Base-by-base conservation (phyloP, 768 basidiomycete species). In the Tremella mesenterica region DNA sequence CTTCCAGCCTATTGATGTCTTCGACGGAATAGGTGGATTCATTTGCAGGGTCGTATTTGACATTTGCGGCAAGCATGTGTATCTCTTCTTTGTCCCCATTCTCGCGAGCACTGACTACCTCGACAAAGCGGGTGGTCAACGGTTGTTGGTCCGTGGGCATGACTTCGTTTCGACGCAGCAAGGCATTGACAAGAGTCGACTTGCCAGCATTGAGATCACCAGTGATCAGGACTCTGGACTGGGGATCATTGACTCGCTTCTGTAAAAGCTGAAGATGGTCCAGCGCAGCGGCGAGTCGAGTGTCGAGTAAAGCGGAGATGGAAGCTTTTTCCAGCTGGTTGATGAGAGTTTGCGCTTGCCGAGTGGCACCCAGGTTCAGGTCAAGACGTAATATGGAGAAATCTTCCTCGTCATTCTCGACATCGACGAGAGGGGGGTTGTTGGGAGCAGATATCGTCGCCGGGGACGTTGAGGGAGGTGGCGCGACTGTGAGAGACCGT, bases 81-180 rank as follows among this genome's bases (percentile, higher is more conserved):
- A 70, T 67, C 47, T 68, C 64, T 51, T 68, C 67, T 53, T 46
- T 49, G n/a, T 54, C 64, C 2, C 63, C 63, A 28, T 64, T 65
- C 56, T 68, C 69, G 49, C 60, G 61, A 4, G 64, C 69, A 33
- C 62, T 68, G 54, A 71, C 60, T 1, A 99, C 95, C 74, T 97
- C 91, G 74, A 89, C 93, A 70, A 99, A 99, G 27, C 90, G 84
- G 26, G 90, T 90, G 0, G 95, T 99, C 73, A 91, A 88, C 2
- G 95, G 95, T 71, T 97, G 95, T 70, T 99, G 91, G 73, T 99
- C 95, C 55, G 92, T 84, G 7, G 95, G 91, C 85, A 99, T 88
- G 39, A 95, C 83, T 31, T 70, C 71, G 67, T 88, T 82, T 5
- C 90, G 80, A 43, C 90, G 79, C 4, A 99, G 81, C 29, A 99